Conservation (phyloP, 345 rosid genomes). For the Boechera stricta region DNA sequence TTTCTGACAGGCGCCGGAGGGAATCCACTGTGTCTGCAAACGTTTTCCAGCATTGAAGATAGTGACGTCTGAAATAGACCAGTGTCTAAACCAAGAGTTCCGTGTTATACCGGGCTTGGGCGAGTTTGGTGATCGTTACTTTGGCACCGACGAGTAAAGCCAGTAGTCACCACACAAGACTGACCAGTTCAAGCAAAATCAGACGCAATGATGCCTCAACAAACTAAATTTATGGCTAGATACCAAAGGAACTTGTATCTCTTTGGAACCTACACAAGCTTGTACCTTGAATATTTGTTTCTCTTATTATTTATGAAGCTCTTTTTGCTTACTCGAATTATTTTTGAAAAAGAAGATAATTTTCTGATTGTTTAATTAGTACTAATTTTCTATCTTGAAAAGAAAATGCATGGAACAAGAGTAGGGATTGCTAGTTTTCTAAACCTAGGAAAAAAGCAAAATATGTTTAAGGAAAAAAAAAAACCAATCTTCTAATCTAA, state of each 20-base stretch:
- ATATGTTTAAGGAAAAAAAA: too few relatives aligned
- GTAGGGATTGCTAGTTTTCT: too few relatives aligned
- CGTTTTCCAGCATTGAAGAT: slow-evolving; percentile 86
- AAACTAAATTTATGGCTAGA: slow-evolving; percentile 7
- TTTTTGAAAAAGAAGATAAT: neutral
- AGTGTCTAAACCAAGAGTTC: slow-evolving; percentile 77
- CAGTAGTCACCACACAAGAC: slow-evolving; percentile 6
- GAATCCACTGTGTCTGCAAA: slow-evolving; percentile 92
- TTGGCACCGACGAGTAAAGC: slow-evolving; percentile 85
- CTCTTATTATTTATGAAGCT: neutral
- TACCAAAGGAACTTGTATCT: slow-evolving; percentile 1
- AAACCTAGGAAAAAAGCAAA: too few relatives aligned
- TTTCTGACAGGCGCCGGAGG: slow-evolving; percentile 83
- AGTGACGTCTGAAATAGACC: slow-evolving; percentile 94
- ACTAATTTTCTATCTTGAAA: too few relatives aligned
- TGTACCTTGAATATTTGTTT: too few relatives aligned
- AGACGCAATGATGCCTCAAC: neutral
- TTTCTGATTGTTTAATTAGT: too few relatives aligned
- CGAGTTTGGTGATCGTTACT: slow-evolving; percentile 98
- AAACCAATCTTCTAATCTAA: too few relatives aligned
- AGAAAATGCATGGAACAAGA: too few relatives aligned
- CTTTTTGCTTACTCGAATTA: neutral
- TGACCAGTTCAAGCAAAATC: neutral
- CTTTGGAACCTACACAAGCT: slow-evolving; percentile 1
- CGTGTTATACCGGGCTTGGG: slow-evolving; percentile 97